Evolutionary conservation across 116 monocot genomes (phyloP).

Genomic region (Papilionanthe hybrid): DNA sequence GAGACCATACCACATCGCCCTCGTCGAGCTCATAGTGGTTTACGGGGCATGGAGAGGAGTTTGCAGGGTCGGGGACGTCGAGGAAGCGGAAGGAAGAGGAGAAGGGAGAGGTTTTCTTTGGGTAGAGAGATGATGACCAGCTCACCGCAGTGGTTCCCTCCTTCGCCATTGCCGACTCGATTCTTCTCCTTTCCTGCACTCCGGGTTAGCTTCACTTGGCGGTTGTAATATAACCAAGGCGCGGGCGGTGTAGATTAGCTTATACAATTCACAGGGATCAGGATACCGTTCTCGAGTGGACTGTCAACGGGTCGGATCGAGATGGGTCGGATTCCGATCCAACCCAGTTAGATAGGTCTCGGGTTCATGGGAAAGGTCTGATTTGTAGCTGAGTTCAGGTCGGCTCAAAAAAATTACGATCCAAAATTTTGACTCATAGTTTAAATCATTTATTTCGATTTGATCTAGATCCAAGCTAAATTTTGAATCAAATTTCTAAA

Average conservation of each 20-base stretch:
- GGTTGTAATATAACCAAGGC: not conserved
- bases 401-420: no score
- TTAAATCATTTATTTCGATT: no score
- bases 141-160: conserved; percentile 5
- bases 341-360: no score
- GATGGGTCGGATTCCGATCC: no score
- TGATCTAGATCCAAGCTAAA: no score
- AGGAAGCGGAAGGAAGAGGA: conserved; percentile 44
- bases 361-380: no score
- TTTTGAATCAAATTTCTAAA: no score
- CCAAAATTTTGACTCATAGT: no score
- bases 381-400: no score
- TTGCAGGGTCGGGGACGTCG: conserved; percentile 44
- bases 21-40: conserved; percentile 63
- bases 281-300: not conserved
- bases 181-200: not conserved
- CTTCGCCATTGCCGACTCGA: not conserved
- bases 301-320: not conserved
- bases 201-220: not conserved
- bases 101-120: conserved; percentile 5
- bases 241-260: not conserved
- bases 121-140: conserved; percentile 13
- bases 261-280: not conserved
- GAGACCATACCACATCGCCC: conserved; percentile 74
- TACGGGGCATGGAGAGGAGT: not conserved